A percentile compares a stretch with the other conserved stretches of the same genome.
Conservation (phyloP, 352 stramenopile genomes). For the Phytophthora tubulina region DNA sequence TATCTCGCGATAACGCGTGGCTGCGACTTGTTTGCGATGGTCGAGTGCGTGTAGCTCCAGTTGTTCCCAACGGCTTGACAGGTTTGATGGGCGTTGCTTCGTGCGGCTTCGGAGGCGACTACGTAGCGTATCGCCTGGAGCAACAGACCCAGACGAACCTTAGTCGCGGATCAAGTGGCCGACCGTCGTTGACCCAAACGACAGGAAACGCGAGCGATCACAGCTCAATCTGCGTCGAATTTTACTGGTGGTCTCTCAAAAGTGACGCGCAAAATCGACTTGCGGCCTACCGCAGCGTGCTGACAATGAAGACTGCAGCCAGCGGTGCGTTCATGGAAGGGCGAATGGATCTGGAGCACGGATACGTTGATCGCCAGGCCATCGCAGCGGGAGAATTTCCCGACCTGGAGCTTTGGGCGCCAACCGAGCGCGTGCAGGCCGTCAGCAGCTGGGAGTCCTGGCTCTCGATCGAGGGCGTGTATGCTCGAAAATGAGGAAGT, state of each 20-base stretch:
- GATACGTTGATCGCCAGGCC: slow-evolving; percentile 16
- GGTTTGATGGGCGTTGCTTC: slow-evolving; percentile 30
- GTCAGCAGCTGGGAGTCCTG: slow-evolving; percentile 30
- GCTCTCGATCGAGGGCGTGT: slow-evolving; percentile 26
- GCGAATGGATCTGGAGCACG: slow-evolving; percentile 26
- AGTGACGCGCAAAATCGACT: neutral
- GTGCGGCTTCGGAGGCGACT: slow-evolving; percentile 35
- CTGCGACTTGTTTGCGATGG: slow-evolving; percentile 51
- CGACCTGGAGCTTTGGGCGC: slow-evolving; percentile 31
- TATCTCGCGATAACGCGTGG: slow-evolving; percentile 38
- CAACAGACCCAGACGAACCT: neutral
- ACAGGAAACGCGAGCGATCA: neutral
- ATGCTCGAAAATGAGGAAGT: slow-evolving; percentile 23
- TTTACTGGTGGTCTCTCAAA: slow-evolving; percentile 35
- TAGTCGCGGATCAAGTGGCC: too few relatives aligned
- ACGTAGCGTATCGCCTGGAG: slow-evolving; percentile 31
- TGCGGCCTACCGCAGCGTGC: slow-evolving; percentile 21
- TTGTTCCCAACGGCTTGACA: slow-evolving; percentile 35
- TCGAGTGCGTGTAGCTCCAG: slow-evolving; percentile 28
- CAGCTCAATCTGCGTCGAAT: slow-evolving; percentile 26
- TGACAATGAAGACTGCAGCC: slow-evolving; percentile 20
- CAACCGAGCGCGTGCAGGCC: slow-evolving; percentile 29
- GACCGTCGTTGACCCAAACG: neutral
- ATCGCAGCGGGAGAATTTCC: slow-evolving; percentile 12
- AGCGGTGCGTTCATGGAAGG: slow-evolving; percentile 25